Percentiles rank a stretch among this genome's conserved stretches.
phyloP scores from a whole-genome alignment of 208 protist species.

The Blechomonas ayalai region DNA sequence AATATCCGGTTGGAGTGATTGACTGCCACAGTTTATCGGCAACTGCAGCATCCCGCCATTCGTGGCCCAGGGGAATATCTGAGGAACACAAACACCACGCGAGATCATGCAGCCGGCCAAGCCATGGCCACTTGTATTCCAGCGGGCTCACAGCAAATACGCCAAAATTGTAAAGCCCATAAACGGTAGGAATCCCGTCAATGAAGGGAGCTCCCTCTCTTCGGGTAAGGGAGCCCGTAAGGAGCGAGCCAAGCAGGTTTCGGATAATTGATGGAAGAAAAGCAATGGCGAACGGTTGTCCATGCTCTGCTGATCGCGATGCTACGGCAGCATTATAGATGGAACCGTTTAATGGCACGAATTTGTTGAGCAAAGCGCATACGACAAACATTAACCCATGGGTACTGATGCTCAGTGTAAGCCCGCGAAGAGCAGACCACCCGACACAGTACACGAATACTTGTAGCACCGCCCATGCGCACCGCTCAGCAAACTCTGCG shows the following conservation, averaged over 20 bases:
- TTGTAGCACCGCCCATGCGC: slow-evolving; percentile 7
- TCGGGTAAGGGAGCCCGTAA: neutral
- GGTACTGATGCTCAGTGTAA: slow-evolving; percentile 3
- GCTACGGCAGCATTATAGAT: neutral
- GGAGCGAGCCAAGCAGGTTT: neutral
- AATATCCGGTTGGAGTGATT: slow-evolving; percentile 18
- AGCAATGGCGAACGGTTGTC: no score
- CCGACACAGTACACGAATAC: slow-evolving; percentile 5
- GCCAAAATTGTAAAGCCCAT: no score
- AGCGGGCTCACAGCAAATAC: no score
- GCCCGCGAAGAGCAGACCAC: slow-evolving; percentile 2
- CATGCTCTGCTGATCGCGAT: neutral
- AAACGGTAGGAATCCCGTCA: neutral
- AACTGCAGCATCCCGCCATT: no score
- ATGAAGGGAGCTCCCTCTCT: slow-evolving; percentile 2
- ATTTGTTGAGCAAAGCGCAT: slow-evolving; percentile 7
- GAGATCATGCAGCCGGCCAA: no score
- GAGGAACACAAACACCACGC: no score
- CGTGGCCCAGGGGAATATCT: no score
- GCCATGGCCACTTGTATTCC: no score
- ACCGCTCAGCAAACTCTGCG: slow-evolving; percentile 15
- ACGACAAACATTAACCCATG: slow-evolving; percentile 13
- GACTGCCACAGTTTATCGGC: slow-evolving; percentile 19
- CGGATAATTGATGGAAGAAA: neutral
- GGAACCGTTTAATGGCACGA: neutral